Conservation (phyloP, 495 filamentous ascomycete genomes). For the Podospora fimiseda region DNA sequence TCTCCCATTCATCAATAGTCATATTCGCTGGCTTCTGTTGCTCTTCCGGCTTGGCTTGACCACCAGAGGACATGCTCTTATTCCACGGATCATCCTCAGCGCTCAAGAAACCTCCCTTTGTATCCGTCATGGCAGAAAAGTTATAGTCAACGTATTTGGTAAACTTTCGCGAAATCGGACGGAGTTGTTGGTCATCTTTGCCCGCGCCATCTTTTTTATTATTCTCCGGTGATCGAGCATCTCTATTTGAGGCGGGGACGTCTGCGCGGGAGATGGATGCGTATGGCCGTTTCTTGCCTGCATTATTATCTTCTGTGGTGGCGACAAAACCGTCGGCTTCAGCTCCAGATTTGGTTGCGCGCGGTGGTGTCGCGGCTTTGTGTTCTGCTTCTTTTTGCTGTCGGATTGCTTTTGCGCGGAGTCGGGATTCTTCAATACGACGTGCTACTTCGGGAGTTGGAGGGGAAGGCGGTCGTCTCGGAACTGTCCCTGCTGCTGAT, state of each 20-base stretch:
- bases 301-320: slow-evolving; percentile 31
- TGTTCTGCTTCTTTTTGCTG: slow-evolving; percentile 58
- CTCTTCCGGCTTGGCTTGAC: slow-evolving; percentile 23
- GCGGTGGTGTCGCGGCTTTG: slow-evolving; percentile 25
- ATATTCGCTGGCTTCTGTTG: slow-evolving; percentile 78
- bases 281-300: slow-evolving; percentile 46
- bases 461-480: slow-evolving; percentile 43
- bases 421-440: slow-evolving; percentile 76
- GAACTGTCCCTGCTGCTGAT: slow-evolving; percentile 22
- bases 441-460: slow-evolving; percentile 70
- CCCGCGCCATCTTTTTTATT: slow-evolving; percentile 49
- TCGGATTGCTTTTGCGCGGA: slow-evolving; percentile 84
- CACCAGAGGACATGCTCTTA: slow-evolving; percentile 57
- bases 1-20: slow-evolving; percentile 90
- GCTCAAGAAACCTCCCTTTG: slow-evolving; percentile 88
- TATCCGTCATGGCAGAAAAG: slow-evolving; percentile 95
- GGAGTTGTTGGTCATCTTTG: no score
- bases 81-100: slow-evolving; percentile 86
- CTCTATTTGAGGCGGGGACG: slow-evolving; percentile 58
- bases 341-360: slow-evolving; percentile 21
- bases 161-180: slow-evolving; percentile 54
- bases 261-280: slow-evolving; percentile 54
- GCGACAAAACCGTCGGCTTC: slow-evolving; percentile 36
- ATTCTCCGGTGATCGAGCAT: slow-evolving; percentile 43
- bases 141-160: slow-evolving; percentile 94